These are phyloP conservation scores for Volutella citrinella DNA, from an alignment of 2,329 filamentous ascomycete species.

Conservation along the genomic window DNA sequence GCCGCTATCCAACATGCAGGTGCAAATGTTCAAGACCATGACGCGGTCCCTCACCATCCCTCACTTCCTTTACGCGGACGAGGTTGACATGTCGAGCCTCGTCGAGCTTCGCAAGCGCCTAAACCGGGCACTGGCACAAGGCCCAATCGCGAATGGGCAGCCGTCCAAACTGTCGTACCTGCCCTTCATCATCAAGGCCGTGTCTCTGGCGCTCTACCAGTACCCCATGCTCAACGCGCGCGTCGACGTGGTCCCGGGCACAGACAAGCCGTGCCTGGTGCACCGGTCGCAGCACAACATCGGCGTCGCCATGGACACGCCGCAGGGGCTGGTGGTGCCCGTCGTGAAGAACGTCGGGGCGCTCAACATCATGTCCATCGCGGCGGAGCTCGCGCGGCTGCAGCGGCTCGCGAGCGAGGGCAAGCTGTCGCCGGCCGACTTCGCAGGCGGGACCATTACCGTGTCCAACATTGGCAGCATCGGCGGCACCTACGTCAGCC, in stretches of 20 bases:
- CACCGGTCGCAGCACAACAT: constrained; percentile 89
- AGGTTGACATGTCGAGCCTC: constrained; percentile 77
- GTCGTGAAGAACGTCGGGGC: constrained; percentile 82
- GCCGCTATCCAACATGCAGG: constrained; percentile 74
- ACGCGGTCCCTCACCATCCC: constrained; percentile 87
- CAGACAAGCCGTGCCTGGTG: constrained; percentile 69
- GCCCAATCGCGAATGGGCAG: constrained; percentile 42
- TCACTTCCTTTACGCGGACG: constrained; percentile 93
- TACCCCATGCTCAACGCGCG: constrained; percentile 87
- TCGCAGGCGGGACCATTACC: constrained; percentile 87
- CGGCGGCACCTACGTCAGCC: constrained; percentile 86
- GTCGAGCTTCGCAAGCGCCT: constrained; percentile 70
- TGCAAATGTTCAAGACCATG: constrained; percentile 98
- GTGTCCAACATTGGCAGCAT: constrained; percentile 96
- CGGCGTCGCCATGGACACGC: constrained; percentile 92
- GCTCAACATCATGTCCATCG: constrained; percentile 75
- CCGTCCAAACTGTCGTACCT: constrained; percentile 78
- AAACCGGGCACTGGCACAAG: constrained; percentile 57
- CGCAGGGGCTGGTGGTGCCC: constrained; percentile 82
- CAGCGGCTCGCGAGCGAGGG: constrained; percentile 71
- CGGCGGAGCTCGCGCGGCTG: constrained; percentile 70
- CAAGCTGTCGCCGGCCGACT: constrained; percentile 70
- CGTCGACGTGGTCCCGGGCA: constrained; percentile 59
- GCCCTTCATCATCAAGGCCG: constrained; percentile 93
- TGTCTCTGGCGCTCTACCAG: constrained; percentile 77